Evolutionary conservation across 768 basidiomycete species (phyloP).

Genomic region (Leucocoprinus sp.): DNA sequence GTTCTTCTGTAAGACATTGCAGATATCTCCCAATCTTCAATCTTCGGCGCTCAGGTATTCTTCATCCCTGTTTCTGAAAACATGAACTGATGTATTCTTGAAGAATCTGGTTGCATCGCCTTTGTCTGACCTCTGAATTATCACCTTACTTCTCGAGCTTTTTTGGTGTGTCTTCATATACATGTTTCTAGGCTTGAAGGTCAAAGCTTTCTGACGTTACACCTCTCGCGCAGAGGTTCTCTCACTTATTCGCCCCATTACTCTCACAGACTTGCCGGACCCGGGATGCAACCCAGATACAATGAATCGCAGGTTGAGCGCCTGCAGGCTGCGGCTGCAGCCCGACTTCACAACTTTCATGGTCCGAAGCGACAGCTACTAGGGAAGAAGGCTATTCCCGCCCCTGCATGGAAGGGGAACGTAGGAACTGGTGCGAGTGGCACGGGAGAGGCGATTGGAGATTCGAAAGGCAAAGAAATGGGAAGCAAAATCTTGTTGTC

Average conservation of each 20-base stretch:
- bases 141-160: no score
- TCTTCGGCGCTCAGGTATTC: no score
- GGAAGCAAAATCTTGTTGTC: conserved; percentile 67
- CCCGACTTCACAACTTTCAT: conserved; percentile 41
- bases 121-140: no score
- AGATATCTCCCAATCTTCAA: no score
- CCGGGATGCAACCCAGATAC: background rate
- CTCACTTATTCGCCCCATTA: background rate
- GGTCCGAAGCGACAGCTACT: conserved; percentile 46
- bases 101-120: no score
- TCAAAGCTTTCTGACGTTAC: no score
- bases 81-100: no score
- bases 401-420: conserved; percentile 54
- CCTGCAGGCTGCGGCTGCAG: conserved; percentile 10
- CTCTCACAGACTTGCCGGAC: background rate
- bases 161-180: no score
- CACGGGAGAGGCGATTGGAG: conserved; percentile 12
- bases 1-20: no score
- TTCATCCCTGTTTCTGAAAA: no score
- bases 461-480: conserved; percentile 26
- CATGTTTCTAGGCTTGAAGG: no score
- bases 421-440: conserved; percentile 10
- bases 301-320: conserved; percentile 10
- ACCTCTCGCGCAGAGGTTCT: no score
- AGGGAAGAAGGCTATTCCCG: conserved; percentile 47